Evolutionary conservation across 2,329 filamentous ascomycete genomes (phyloP).

Genomic region (Tolypocladium nubicola): DNA sequence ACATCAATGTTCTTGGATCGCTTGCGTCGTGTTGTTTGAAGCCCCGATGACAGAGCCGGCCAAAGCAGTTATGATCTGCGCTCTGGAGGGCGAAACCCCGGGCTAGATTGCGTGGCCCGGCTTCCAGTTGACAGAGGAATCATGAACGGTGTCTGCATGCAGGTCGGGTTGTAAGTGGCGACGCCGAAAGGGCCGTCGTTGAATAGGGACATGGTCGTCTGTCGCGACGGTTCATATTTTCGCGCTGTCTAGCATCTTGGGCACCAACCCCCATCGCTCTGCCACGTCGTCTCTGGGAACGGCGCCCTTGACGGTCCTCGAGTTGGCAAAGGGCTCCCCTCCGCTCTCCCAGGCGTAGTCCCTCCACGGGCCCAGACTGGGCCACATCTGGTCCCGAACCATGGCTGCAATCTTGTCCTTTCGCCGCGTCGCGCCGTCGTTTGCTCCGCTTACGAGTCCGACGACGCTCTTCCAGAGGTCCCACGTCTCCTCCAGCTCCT

Average conservation of each 20-base stretch:
- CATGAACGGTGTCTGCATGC: not conserved
- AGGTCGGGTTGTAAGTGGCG: not conserved
- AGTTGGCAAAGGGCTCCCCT: constrained; percentile 30
- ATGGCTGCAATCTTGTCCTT: constrained; percentile 21
- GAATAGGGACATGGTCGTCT: too few relatives aligned
- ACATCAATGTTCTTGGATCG: too few relatives aligned
- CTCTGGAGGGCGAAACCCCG: not conserved
- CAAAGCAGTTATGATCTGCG: too few relatives aligned
- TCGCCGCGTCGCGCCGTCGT: constrained; percentile 17
- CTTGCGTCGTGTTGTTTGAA: not conserved
- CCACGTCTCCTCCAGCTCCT: constrained; percentile 54
- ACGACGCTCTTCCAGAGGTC: constrained; percentile 44
- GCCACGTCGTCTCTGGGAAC: constrained; percentile 20
- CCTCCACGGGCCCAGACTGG: constrained; percentile 48
- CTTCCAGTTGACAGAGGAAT: not conserved
- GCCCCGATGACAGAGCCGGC: too few relatives aligned
- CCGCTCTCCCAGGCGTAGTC: constrained; percentile 58
- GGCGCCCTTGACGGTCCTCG: constrained; percentile 15
- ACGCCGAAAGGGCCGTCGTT: too few relatives aligned
- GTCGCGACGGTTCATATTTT: constrained; percentile 13
- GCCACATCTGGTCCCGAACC: constrained; percentile 36
- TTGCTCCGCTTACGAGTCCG: constrained; percentile 27
- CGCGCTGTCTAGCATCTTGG: constrained; percentile 11
- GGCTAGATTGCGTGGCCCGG: not conserved
- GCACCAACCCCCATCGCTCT: constrained; percentile 15